Evolutionary conservation across 1,284 basidiomycete genomes (phyloP).

Genomic region (Trichosporon coremiiforme): DNA sequence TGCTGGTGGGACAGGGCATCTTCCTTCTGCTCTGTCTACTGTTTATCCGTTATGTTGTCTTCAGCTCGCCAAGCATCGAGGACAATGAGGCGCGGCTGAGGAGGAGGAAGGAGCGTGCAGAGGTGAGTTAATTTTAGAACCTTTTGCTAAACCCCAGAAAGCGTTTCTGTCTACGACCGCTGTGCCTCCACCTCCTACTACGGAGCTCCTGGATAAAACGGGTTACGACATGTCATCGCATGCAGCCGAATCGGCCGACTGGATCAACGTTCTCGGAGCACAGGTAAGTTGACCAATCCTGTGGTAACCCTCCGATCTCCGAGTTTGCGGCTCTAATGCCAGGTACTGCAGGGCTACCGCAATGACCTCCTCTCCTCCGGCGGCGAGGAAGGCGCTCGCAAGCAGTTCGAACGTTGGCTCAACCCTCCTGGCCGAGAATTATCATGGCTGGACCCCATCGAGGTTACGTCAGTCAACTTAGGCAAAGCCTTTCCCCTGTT

Average conservation of each 20-base stretch:
- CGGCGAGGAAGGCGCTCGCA: slow-evolving; percentile 57
- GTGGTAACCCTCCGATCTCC: slow-evolving; percentile 18
- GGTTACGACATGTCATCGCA: slow-evolving; percentile 61
- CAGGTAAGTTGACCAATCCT: slow-evolving; percentile 57
- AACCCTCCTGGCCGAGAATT: slow-evolving; percentile 49
- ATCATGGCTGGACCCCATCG: slow-evolving; percentile 59
- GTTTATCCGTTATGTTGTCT: slow-evolving; percentile 62
- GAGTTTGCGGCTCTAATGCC: slow-evolving; percentile 29
- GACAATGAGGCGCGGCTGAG: slow-evolving; percentile 43
- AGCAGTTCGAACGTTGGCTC: slow-evolving; percentile 55
- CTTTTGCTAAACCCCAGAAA: slow-evolving; percentile 35
- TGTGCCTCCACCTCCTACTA: slow-evolving; percentile 51
- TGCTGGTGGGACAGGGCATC: slow-evolving; percentile 60
- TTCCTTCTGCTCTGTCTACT: slow-evolving; percentile 56
- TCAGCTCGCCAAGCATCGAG: slow-evolving; percentile 56
- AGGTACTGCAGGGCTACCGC: slow-evolving; percentile 56
- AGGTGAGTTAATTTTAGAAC: slow-evolving; percentile 37
- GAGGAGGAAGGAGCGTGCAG: slow-evolving; percentile 44
- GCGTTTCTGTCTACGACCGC: slow-evolving; percentile 48
- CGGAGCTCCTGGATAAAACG: slow-evolving; percentile 57
- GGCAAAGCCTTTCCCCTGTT: slow-evolving; percentile 60
- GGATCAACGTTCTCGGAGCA: slow-evolving; percentile 63
- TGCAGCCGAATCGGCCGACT: slow-evolving; percentile 60
- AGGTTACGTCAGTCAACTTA: slow-evolving; percentile 61
- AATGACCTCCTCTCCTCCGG: slow-evolving; percentile 53